phyloP scores from a whole-genome alignment of 257 asterid species.

The Mitragyna speciosa region DNA sequence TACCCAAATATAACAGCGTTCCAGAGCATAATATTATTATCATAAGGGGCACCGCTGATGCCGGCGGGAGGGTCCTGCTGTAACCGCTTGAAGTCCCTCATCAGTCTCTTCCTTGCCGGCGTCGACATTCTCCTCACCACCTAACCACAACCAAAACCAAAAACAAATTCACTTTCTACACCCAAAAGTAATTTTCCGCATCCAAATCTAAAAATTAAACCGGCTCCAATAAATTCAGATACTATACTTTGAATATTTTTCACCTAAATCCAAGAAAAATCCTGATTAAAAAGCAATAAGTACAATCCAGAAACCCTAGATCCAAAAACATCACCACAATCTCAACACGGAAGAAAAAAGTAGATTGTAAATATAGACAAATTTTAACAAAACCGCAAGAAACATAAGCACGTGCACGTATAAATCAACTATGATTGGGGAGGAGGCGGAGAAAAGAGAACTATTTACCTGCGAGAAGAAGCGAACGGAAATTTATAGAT shows the following conservation, averaged over 20 bases:
- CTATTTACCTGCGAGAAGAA: slow-evolving; percentile 7
- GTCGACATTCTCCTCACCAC: slow-evolving; percentile 70
- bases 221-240: not conserved
- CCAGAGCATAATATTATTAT: slow-evolving; percentile 91
- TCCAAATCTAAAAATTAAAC: not conserved
- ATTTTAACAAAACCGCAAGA: not conserved
- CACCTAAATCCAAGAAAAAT: not conserved
- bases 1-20: slow-evolving; percentile 95
- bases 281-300: not conserved
- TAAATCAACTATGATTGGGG: not conserved
- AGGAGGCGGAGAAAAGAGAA: not conserved
- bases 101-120: slow-evolving; percentile 80
- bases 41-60: slow-evolving; percentile 91
- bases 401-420: not conserved
- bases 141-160: slow-evolving; percentile 1
- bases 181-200: not conserved
- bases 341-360: not conserved
- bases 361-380: not conserved
- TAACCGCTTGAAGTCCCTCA: slow-evolving; percentile 95
- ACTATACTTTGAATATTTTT: not conserved
- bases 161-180: not conserved
- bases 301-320: slow-evolving; percentile 22
- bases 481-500: not conserved
- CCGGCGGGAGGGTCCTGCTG: slow-evolving; percentile 98
- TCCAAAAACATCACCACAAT: slow-evolving; percentile 10